Evolutionary conservation across 2,329 filamentous ascomycete genomes (phyloP).

Genomic region (Fonsecaea monophora): DNA sequence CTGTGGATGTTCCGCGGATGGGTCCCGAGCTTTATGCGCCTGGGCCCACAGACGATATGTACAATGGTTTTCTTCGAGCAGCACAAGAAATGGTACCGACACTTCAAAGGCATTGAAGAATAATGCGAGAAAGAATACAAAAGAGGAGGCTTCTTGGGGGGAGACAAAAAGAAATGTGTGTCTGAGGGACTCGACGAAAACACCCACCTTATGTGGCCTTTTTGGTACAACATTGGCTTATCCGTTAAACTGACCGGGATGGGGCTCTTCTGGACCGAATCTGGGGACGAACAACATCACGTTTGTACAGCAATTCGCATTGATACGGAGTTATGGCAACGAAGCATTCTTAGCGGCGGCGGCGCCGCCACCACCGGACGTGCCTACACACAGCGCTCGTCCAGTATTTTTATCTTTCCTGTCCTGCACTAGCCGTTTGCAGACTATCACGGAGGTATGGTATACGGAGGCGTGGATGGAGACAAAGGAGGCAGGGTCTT

Average conservation of each 20-base stretch:
- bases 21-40: constrained; percentile 70
- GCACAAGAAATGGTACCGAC: constrained; percentile 68
- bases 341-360: not conserved
- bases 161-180: not conserved
- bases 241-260: not conserved
- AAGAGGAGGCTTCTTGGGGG: not conserved
- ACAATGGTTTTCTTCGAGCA: constrained; percentile 72
- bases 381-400: not conserved
- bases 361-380: not conserved
- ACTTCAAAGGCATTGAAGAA: constrained; percentile 47
- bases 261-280: not conserved
- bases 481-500: not conserved
- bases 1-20: constrained; percentile 71
- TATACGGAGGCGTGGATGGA: too few species aligned
- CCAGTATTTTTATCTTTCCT: not conserved
- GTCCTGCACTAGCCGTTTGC: not conserved
- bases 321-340: not conserved
- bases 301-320: constrained; percentile 18
- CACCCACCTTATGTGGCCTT: not conserved
- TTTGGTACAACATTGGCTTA: not conserved
- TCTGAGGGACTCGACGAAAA: not conserved
- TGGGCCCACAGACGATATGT: constrained; percentile 70
- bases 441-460: not conserved
- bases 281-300: not conserved
- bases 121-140: not conserved